Conservation (phyloP, 345 rosid species). For the Noccaea caerulescens region DNA sequence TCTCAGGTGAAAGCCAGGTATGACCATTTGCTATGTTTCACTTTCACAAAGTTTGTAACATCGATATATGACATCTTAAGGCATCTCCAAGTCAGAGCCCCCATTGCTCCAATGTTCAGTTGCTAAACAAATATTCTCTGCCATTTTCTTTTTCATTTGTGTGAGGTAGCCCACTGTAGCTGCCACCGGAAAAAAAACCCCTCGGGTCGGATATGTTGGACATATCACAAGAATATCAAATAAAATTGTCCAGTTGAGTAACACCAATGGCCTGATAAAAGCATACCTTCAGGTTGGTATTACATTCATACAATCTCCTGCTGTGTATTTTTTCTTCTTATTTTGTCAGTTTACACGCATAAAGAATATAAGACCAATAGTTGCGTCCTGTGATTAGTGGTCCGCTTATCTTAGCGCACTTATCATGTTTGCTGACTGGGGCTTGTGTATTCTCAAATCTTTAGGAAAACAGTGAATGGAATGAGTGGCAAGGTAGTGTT, state of each 20-base stretch:
- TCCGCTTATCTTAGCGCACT: neutral
- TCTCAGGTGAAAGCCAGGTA: slow-evolving; percentile 72
- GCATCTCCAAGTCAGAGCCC: slow-evolving; percentile 19
- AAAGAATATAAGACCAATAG: slow-evolving; percentile 12
- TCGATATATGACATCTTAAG: slow-evolving; percentile 16
- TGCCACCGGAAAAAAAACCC: slow-evolving; percentile 66
- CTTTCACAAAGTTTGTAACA: slow-evolving; percentile 11
- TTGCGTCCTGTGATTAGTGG: slow-evolving; percentile 18
- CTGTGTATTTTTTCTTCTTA: slow-evolving; percentile 21
- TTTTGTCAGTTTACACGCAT: slow-evolving; percentile 23
- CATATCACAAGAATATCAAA: slow-evolving; percentile 89
- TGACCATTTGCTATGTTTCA: slow-evolving; percentile 24
- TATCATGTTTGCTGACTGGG: slow-evolving; percentile 30
- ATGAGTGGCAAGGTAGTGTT: slow-evolving; percentile 78
- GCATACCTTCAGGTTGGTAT: slow-evolving; percentile 73
- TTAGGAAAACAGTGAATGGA: slow-evolving; percentile 91
- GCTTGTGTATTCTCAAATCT: slow-evolving; percentile 31
- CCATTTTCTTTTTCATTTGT: slow-evolving; percentile 25
- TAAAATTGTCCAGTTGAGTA: slow-evolving; percentile 78
- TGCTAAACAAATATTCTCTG: slow-evolving; percentile 18
- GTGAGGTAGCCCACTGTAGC: slow-evolving; percentile 77
- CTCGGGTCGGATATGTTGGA: slow-evolving; percentile 86
- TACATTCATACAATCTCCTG: slow-evolving; percentile 4
- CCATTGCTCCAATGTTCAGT: slow-evolving; percentile 21
- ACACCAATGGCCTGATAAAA: slow-evolving; percentile 63